Base-by-base conservation (phyloP, 192 early-diverging fungal species). In the Coemansia sp. region DNA sequence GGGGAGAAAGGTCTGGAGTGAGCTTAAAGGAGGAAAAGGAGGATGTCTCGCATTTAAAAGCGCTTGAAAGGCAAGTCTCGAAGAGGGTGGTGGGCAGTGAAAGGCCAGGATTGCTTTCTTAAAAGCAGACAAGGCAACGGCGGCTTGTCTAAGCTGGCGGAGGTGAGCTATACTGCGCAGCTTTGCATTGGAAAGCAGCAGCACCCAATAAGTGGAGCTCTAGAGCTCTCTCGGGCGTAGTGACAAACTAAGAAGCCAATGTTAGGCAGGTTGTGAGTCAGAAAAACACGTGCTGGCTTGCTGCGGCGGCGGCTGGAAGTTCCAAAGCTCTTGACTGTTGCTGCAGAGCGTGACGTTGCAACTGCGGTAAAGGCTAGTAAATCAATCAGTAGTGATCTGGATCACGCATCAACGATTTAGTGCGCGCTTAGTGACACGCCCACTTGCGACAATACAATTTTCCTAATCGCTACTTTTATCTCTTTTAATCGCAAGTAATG, bases 401-500 rank as follows among this genome's bases (percentile, higher is more conserved):
- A 52, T 52, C 48, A 43, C 48, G 6, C 11, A 52, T 26, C 23
- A 20, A 3, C 20, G 23, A 52, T 26, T 26, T 20, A 45, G 31
- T 14, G 48, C 23, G 23, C 11, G 25, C 26, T 52, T 52, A 14
- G 48, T 11, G 12, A 26, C 31, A 31, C 31, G 31, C 2, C 9
- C 18, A 9, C 9, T 23, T 23, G 20, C 3, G 21, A 23, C 45
- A 20, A 9, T 4, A 21, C 18, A 10, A 10, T 21, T 8, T 18
- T 50, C 3, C 23, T 43, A 5, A 25, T 50, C 23, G 0, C 23
- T 39, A 37, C 14, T 28, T 3, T 23, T 21, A 3, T 23, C 13
- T 45, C 58, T 47, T 33, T n/a, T 1, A 18, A 50, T 33, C 43
- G 36, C 26, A 14, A 48, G 8, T 25, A 45, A 73, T 80, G 77